phyloP scores from a whole-genome alignment of 306 rosid genomes.

The Arachis stenosperma region DNA sequence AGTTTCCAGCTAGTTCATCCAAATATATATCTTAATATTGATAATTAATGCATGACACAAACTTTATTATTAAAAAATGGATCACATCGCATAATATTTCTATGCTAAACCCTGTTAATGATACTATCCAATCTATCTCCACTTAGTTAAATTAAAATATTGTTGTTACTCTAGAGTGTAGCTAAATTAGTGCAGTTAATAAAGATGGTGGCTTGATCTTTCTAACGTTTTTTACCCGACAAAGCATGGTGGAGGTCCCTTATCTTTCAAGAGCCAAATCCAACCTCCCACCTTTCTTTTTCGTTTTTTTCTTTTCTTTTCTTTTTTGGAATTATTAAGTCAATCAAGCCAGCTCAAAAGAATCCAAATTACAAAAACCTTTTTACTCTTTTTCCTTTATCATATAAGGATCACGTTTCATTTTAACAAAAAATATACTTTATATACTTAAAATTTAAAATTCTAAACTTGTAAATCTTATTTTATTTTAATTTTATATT shows the following conservation, averaged over 20 bases:
- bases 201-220: conserved; percentile 29
- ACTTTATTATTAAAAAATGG: background rate
- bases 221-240: conserved; percentile 49
- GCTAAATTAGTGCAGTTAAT: conserved; percentile 37
- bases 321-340: conserved; percentile 39
- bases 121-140: background rate
- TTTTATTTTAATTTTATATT: too few relatives aligned
- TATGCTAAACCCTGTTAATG: background rate
- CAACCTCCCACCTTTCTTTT: conserved; percentile 39
- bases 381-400: conserved; percentile 22
- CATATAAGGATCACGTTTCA: background rate
- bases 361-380: conserved; percentile 43
- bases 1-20: background rate
- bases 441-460: too few relatives aligned
- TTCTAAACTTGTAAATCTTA: too few relatives aligned
- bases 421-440: too few relatives aligned
- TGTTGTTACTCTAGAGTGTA: background rate
- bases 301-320: background rate
- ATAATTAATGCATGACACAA: background rate
- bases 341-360: conserved; percentile 56
- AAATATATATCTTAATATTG: background rate
- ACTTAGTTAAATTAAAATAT: background rate
- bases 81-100: background rate
- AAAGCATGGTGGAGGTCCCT: conserved; percentile 59
- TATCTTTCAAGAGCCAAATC: conserved; percentile 43